Evolutionary conservation across 2,329 filamentous ascomycete genomes (phyloP), one percentile per base, ranked within the genome.

Genomic region (Penicillium sp.): DNA sequence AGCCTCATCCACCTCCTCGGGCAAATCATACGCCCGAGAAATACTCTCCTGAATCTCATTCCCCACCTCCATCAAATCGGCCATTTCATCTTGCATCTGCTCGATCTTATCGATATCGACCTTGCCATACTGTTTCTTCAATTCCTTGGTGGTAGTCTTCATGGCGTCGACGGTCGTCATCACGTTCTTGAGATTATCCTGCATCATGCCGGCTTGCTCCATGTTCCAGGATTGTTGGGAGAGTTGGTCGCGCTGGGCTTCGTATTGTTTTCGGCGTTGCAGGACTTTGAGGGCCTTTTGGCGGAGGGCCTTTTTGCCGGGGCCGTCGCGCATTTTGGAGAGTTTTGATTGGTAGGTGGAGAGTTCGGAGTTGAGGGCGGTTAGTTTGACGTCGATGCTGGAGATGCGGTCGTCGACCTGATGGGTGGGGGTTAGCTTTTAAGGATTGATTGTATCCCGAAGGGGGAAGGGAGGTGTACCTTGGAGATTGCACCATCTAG

Each of bases 31-130:
- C 69, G 91, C 91, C 66, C 95, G 81, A 63, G 91, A 90, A 60
- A 99, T 90, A 68, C 91, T 93, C 81, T 98, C 95, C 80, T 99
- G 93, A 62, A 99, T 99, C 79, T 99, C 95, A 78, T 98, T 98
- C 3, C 95, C 94, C 64, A 97, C 89, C 75, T 99, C 95, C 87
- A 99, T 91, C 72, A 99, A 78, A 79, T 99, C 95, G 6, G 93
- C 93, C 95, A 99, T 98, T 81, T 99, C 94, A 76, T 99, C 95
- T 85, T 99, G 94, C 85, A 99, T 86, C 69, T 90, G 85, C 85
- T 99, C 95, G 71, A 99, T 98, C 85, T 96, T 93, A 79, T 98
- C 95, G 58, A 99, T 90, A 74, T 99, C 91, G 68, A 99, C 91
- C 83, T 97, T 97, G 70, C 94, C 94, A 75, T 98, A 98, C 83